Conservation (phyloP, 495 filamentous ascomycete genomes). For the Pyrenopolyporus hunteri region DNA sequence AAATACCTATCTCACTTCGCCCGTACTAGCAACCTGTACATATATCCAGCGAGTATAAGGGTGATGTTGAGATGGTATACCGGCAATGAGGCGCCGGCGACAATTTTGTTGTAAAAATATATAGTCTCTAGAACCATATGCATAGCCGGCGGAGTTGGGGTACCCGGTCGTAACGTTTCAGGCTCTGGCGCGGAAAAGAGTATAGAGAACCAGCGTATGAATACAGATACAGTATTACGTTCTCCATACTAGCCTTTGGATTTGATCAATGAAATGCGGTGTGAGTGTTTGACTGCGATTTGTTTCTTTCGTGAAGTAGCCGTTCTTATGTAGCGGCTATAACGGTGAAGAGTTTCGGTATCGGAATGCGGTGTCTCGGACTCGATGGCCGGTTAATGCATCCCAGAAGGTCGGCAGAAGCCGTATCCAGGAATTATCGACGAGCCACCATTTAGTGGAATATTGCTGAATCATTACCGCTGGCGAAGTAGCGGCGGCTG, state of each 20-base stretch:
- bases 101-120: slow-evolving; percentile 14
- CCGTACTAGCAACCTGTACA: slow-evolving; percentile 23
- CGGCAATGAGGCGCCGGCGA: not conserved
- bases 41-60: slow-evolving; percentile 19
- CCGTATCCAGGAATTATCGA: not conserved
- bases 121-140: slow-evolving; percentile 25
- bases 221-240: slow-evolving; percentile 1
- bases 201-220: slow-evolving; percentile 13
- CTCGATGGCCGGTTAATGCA: not conserved
- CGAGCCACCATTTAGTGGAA: not conserved
- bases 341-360: no score
- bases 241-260: not conserved
- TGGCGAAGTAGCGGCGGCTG: not conserved
- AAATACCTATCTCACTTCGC: slow-evolving; percentile 3
- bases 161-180: not conserved
- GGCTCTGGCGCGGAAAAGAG: not conserved
- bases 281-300: no score
- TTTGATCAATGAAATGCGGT: slow-evolving; percentile 4
- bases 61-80: not conserved
- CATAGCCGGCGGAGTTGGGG: slow-evolving; percentile 35
- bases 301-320: no score
- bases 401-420: not conserved
- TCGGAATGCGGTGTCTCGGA: no score
- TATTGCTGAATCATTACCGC: not conserved
- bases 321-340: no score